A percentile compares a stretch with the other conserved stretches of the same genome.
Conservation (phyloP, 352 stramenopile species). For the Blastocystis sp. region DNA sequence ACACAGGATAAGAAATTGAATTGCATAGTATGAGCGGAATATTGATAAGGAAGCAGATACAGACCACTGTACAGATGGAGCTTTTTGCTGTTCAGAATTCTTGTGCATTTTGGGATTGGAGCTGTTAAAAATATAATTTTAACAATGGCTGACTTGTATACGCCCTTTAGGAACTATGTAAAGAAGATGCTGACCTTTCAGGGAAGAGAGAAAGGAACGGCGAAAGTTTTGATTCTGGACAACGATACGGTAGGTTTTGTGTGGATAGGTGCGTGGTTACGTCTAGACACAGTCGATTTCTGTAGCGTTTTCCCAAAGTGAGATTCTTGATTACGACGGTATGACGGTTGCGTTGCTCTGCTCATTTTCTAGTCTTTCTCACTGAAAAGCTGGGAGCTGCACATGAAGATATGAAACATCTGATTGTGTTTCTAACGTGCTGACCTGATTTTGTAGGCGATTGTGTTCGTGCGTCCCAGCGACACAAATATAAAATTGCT, state of each 20-base stretch:
- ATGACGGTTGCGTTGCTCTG: not conserved
- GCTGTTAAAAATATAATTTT: not conserved
- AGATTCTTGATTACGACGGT: slow-evolving; percentile 62
- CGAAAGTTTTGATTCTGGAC: slow-evolving; percentile 61
- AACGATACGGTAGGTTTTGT: slow-evolving; percentile 39
- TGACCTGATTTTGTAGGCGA: slow-evolving; percentile 80
- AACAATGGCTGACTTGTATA: slow-evolving; percentile 60
- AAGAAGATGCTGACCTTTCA: slow-evolving; percentile 63
- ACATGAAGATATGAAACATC: slow-evolving; percentile 61
- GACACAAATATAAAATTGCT: slow-evolving; percentile 82
- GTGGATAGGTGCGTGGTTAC: not conserved
- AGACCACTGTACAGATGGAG: not conserved
- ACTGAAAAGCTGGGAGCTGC: slow-evolving; percentile 54
- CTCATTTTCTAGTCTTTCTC: slow-evolving; percentile 48
- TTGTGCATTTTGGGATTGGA: not conserved
- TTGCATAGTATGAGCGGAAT: not conserved
- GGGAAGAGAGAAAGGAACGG: slow-evolving; percentile 56
- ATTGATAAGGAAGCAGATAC: not conserved
- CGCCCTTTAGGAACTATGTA: slow-evolving; percentile 58
- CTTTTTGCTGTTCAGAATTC: not conserved
- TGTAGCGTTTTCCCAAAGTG: slow-evolving; percentile 57
- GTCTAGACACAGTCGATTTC: slow-evolving; percentile 57
- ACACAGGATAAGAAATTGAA: not conserved
- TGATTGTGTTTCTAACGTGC: slow-evolving; percentile 1
- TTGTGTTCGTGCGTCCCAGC: slow-evolving; percentile 86